Conservation (phyloP, 768 basidiomycete genomes). For the Xerocomus potaroensis region DNA sequence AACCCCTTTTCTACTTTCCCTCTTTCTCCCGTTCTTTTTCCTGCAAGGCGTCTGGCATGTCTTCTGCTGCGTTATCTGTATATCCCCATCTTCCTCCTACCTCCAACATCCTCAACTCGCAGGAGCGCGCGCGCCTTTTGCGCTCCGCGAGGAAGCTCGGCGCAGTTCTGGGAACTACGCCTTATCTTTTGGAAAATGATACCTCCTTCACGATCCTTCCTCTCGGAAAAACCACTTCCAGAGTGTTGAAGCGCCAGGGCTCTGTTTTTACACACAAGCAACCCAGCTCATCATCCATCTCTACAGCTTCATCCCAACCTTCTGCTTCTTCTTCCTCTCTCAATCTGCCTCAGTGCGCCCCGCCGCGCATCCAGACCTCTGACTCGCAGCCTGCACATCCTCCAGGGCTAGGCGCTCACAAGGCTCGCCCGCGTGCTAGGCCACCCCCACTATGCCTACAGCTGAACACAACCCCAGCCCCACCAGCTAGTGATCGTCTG, state of each 20-base stretch:
- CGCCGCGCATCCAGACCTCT: slow-evolving; percentile 1
- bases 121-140: slow-evolving; percentile 33
- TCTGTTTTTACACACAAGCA: slow-evolving; percentile 28
- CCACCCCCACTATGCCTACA: slow-evolving; percentile 21
- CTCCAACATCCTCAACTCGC: slow-evolving; percentile 28
- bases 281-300: slow-evolving; percentile 16
- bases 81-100: slow-evolving; percentile 31
- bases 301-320: slow-evolving; percentile 10
- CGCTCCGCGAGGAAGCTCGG: slow-evolving; percentile 37
- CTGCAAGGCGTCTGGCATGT: slow-evolving; percentile 19
- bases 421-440: slow-evolving; percentile 11
- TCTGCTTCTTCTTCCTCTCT: slow-evolving; percentile 21
- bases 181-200: slow-evolving; percentile 30
- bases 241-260: slow-evolving; percentile 28
- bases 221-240: slow-evolving; percentile 16
- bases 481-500: slow-evolving; percentile 9
- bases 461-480: slow-evolving; percentile 15
- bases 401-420: slow-evolving; percentile 18
- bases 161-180: slow-evolving; percentile 35
- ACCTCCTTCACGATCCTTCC: slow-evolving; percentile 20
- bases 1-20: neutral
- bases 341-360: slow-evolving; percentile 2
- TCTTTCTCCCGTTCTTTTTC: neutral
- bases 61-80: slow-evolving; percentile 14
- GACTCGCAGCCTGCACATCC: slow-evolving; percentile 12